Base-by-base conservation (phyloP, 164 flowering plant species). In the Akebia trifoliata region DNA sequence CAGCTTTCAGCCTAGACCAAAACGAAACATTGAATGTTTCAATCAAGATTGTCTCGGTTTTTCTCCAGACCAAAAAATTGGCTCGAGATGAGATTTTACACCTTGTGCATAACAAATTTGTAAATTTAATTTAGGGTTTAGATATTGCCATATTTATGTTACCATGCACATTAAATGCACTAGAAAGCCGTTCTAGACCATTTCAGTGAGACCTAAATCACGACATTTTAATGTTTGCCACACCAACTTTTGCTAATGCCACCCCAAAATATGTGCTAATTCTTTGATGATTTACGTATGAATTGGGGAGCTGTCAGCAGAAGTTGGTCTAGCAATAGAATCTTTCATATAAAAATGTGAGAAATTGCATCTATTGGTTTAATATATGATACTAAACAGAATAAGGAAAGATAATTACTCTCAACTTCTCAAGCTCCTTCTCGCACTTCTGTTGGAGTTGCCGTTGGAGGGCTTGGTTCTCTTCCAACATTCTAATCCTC, bases 401-500 rank as follows among this genome's bases (percentile, higher is more conserved):
- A 46, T 20, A 39, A 44, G 26, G 29, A 0, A 4, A 57, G 37
- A 71, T 70, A 28, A 63, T 68, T n/a, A 72, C 85, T 76, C 62
- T 69, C 56, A 76, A 46, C n/a, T 45, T 74, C 59, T 73, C 91
- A 12, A 87, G 76, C 71, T 90, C 95, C 62, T 74, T 84, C 34
- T 79, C 84, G 38, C 64, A 86, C 61, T 91, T 87, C 63, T 75
- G 86, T 50, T 75, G 80, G 56, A 87, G 80, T 51, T 84, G 97
- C 54, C 72, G 72, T 84, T n/a, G n/a, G n/a, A n/a, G n/a, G n/a
- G n/a, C n/a, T n/a, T n/a, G n/a, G n/a, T n/a, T n/a, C n/a, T n/a
- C 94, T 76, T 91, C 96, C 6, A 73, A 67, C 94, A 86, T 83
- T 63, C 90, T 75, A 57, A 78, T 70, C 72, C 97, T 80, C 75